Evolutionary conservation across 1,139 yeast species (phyloP).

Genomic region (Candida dubliniensis): DNA sequence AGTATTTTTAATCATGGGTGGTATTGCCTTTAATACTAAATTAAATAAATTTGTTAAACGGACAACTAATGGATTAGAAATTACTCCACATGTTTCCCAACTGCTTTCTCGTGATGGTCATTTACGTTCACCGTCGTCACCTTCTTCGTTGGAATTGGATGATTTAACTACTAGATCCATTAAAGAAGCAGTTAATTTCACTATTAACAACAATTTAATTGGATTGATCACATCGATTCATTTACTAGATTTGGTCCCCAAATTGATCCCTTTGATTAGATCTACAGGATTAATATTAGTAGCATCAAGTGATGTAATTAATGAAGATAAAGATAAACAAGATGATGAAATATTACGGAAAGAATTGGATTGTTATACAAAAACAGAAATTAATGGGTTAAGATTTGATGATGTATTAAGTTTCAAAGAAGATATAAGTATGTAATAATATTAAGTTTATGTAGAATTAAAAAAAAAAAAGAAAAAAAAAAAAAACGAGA

Average conservation of each 20-base stretch:
- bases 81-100: conserved; percentile 22
- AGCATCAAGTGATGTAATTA: conserved; percentile 50
- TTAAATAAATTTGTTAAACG: conserved; percentile 36
- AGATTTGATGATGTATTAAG: conserved; percentile 65
- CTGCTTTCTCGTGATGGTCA: too few species aligned
- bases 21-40: conserved; percentile 44
- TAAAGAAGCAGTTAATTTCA: conserved; percentile 60
- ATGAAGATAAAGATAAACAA: conserved; percentile 30
- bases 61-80: conserved; percentile 38
- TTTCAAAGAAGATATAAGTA: conserved; percentile 69
- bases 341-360: conserved; percentile 21
- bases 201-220: conserved; percentile 76
- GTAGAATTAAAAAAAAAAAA: too few species aligned
- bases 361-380: conserved; percentile 45
- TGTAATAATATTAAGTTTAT: conserved; percentile 8
- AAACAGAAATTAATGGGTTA: conserved; percentile 71
- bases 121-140: too few species aligned
- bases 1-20: conserved; percentile 80
- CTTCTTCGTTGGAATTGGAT: too few species aligned
- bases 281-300: conserved; percentile 82
- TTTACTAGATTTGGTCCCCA: conserved; percentile 70
- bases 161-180: conserved; percentile 47
- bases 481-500: too few species aligned
- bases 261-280: conserved; percentile 71
- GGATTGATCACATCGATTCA: conserved; percentile 80